These are phyloP conservation scores for Galium porrigens DNA, from an alignment of 305 asterid genomes.

Conservation along the genomic window DNA sequence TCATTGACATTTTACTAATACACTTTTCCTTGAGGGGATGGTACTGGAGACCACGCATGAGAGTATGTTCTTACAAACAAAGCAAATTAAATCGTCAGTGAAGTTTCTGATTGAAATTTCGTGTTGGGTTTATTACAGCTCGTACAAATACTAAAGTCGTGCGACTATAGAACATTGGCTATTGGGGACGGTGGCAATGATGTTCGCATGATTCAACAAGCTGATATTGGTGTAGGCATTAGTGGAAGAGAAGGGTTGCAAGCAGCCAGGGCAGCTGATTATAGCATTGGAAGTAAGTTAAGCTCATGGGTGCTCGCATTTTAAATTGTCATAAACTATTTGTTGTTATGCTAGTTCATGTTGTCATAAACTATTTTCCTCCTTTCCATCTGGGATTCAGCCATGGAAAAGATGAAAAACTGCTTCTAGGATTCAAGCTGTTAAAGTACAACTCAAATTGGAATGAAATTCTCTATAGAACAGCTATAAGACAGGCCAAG, in stretches of 20 bases:
- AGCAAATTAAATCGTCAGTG: background rate
- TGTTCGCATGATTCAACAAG: constrained; percentile 98
- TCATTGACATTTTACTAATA: background rate
- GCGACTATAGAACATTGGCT: constrained; percentile 89
- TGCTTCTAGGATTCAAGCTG: background rate
- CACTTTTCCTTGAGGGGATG: constrained; percentile 1
- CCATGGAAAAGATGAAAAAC: no score
- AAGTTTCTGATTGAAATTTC: constrained; percentile 15
- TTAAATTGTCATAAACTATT: background rate
- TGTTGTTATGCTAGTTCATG: background rate
- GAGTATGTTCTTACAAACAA: background rate
- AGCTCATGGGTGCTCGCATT: background rate
- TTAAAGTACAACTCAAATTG: background rate
- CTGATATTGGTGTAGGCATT: constrained; percentile 96
- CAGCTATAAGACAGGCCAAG: background rate
- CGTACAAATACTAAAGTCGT: constrained; percentile 74
- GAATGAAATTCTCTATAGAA: background rate
- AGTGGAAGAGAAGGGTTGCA: constrained; percentile 98
- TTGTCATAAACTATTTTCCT: no score
- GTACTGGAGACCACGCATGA: background rate
- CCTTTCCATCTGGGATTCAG: background rate
- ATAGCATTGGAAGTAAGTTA: constrained; percentile 88
- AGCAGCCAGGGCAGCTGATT: constrained; percentile 99
- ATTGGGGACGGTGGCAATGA: constrained; percentile 99
- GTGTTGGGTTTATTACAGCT: constrained; percentile 32